Evolutionary conservation across 2,329 filamentous ascomycete species (phyloP), one percentile per base, ranked within the genome.

Genomic region (Fusarium pilosicola): DNA sequence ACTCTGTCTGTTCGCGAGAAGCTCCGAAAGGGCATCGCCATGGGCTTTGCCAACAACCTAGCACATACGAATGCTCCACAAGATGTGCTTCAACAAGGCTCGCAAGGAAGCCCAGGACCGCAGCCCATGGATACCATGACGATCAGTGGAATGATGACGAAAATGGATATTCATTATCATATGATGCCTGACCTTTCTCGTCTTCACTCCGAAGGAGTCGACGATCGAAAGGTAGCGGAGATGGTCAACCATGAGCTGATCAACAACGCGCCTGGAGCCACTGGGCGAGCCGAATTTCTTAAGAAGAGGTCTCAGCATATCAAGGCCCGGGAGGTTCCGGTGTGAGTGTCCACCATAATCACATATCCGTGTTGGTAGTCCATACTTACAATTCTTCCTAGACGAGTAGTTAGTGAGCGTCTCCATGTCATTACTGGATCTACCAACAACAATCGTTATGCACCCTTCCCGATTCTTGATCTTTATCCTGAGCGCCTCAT

Each of bases 1-100:
- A 62, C 51, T 7, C 64, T 76, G 7, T 69, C 66, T 15, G 52
- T 71, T 17, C 42, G 60, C 11, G 75, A 76, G 30, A 76, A 74
- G 34, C 60, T 76, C n/a, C 62, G 45, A 38, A 75, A 74, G 51
- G 75, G 75, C 11, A 64, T 77, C 59, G 60, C 68, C 18, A 70
- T 65, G 60, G 49, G 71, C n/a, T 69, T 77, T 20, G 71, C 67
- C 42, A 72, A 62, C 22, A 57, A 44, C 11, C 24, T 62, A 26
- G 45, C 59, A 20, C 38, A 59, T n/a, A 56, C 30, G n/a, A 64
- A 56, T 12, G 30, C 49, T 18, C 38, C 59, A 4, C 30, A 18
- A 8, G 45, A 48, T 24, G 60, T 30, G 17, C 15, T 62, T 39
- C 42, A 68, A 20, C 20, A 13, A 6, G 26, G 48, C 6, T 45